Conservation (phyloP, 257 asterid genomes). For the Solanum bulbocastanum region DNA sequence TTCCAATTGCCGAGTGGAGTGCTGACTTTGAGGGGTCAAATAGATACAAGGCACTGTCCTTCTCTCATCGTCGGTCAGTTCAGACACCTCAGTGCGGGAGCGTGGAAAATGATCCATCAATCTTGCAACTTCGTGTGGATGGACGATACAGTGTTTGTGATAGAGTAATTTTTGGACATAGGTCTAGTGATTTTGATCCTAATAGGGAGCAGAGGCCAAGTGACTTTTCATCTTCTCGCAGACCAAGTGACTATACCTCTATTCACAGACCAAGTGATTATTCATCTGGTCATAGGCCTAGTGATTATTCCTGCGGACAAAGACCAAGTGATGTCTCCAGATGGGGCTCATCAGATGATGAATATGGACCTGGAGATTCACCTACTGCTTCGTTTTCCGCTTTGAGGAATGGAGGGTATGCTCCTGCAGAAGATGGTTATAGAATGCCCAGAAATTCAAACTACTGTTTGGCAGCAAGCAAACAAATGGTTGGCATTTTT, state of each 20-base stretch:
- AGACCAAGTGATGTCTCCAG: constrained; percentile 82
- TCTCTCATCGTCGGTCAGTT: constrained; percentile 58
- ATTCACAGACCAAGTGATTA: constrained; percentile 75
- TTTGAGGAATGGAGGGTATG: constrained; percentile 20
- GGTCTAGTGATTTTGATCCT: constrained; percentile 50
- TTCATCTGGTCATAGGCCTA: constrained; percentile 65
- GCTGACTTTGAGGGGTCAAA: constrained; percentile 79
- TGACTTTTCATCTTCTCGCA: constrained; percentile 51
- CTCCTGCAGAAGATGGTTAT: constrained; percentile 41
- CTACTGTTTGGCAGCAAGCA: constrained; percentile 18
- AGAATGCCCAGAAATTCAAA: constrained; percentile 15
- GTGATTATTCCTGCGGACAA: constrained; percentile 47
- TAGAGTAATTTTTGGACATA: constrained; percentile 42
- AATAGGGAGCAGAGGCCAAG: constrained; percentile 44
- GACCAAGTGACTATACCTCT: constrained; percentile 67
- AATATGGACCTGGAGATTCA: constrained; percentile 42
- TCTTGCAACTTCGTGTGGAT: constrained; percentile 50
- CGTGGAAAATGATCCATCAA: constrained; percentile 41
- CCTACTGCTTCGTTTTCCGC: constrained; percentile 41
- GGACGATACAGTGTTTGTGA: constrained; percentile 79
- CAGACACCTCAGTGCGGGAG: constrained; percentile 59
- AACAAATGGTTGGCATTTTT: constrained; percentile 27
- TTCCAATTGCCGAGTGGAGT: constrained; percentile 65
- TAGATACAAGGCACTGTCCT: constrained; percentile 35
- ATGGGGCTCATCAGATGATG: constrained; percentile 57